Evolutionary conservation across 805 yeast genomes (phyloP), one percentile per base, ranked within the genome.

Genomic region (Monosporozyma aquatica): DNA sequence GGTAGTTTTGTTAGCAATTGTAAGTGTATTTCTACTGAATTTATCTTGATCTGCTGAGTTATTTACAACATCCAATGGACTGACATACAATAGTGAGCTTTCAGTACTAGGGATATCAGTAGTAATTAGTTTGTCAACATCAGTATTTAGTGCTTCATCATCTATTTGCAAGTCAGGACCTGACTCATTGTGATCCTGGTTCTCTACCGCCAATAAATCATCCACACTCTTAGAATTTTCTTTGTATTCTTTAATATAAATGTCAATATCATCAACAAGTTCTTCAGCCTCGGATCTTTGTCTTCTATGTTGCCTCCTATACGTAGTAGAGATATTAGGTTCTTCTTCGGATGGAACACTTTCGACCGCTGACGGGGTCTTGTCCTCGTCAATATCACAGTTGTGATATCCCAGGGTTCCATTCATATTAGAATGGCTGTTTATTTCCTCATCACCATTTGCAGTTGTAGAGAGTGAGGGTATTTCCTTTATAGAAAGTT

Each of bases 261-360:
- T 43, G 17, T 61, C 66, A 18, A 62, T 48, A 37, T 62, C 64
- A 21, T 61, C 66, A 7, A 57, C 58, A 18, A 61, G 45, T 33
- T 55, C 55, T 41, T 62, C 66, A 13, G 64, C 59, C 33, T 61
- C 58, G 5, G 66, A 61, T 29, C 52, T 45, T 40, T 60, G 58
- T 24, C 62, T 51, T 35, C 49, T 43, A 40, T 61, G 65, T 13
- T 38, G 36, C 17, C 14, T 37, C 8, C 4, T 7, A 22, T 13
- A 13, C 3, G 17, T 8, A 4, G n/a, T n/a, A n/a, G n/a, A n/a
- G n/a, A n/a, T n/a, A n/a, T n/a, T n/a, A n/a, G n/a, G n/a, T n/a
- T n/a, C n/a, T n/a, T n/a, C n/a, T n/a, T n/a, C n/a, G n/a, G n/a
- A n/a, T n/a, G n/a, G n/a, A n/a, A n/a, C n/a, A n/a, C n/a, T n/a